Evolutionary conservation across 345 rosid genomes (phyloP).

Genomic region (Pugionium cornutum): DNA sequence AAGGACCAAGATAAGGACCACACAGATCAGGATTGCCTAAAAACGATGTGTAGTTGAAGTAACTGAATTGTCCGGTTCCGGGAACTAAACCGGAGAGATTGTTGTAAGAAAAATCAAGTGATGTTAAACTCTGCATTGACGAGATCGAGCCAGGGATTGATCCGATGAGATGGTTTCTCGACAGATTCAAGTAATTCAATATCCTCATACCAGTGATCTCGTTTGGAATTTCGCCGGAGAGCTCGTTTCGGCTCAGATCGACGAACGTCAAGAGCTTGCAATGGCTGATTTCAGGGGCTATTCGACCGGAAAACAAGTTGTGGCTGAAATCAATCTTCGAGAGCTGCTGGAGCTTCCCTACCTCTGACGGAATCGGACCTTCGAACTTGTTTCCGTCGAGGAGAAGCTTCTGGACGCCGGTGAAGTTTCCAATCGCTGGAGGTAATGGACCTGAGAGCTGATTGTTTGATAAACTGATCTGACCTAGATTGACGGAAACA

Average conservation of each 20-base stretch:
- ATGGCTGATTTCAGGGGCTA: constrained; percentile 69
- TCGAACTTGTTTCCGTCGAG: constrained; percentile 81
- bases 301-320: constrained; percentile 64
- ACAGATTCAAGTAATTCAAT: constrained; percentile 78
- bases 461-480: constrained; percentile 77
- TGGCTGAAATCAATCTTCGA: constrained; percentile 80
- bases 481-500: constrained; percentile 60
- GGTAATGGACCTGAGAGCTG: constrained; percentile 76
- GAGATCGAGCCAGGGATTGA: constrained; percentile 70
- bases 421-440: constrained; percentile 66
- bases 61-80: constrained; percentile 83
- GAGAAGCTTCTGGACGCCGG: constrained; percentile 81
- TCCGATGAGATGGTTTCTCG: constrained; percentile 75
- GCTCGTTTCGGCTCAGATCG: constrained; percentile 79
- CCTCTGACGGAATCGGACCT: constrained; percentile 71
- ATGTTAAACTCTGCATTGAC: constrained; percentile 86
- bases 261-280: constrained; percentile 80
- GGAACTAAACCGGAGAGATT: constrained; percentile 92
- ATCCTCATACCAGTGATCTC: constrained; percentile 81
- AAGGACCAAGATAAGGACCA: constrained; percentile 84
- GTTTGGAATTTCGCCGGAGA: constrained; percentile 75
- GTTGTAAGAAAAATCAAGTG: constrained; percentile 89
- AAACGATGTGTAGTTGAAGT: constrained; percentile 88
- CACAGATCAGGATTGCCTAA: constrained; percentile 77
- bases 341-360: constrained; percentile 77